Evolutionary conservation across 305 asterid genomes (phyloP).

Genomic region (Ajuga reptans): DNA sequence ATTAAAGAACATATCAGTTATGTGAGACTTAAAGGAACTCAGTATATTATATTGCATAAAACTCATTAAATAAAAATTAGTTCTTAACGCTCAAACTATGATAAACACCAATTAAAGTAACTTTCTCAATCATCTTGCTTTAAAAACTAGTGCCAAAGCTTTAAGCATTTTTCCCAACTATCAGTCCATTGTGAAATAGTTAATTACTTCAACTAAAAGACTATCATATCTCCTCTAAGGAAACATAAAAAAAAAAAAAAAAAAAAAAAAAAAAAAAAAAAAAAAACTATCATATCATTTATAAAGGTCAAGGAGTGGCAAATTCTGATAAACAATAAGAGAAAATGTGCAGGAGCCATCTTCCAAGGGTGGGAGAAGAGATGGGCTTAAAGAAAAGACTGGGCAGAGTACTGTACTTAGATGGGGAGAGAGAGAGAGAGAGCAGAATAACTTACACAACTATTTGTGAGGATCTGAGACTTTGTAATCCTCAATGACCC

Average conservation of each 20-base stretch:
- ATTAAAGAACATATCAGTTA: background rate
- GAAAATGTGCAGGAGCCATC: background rate
- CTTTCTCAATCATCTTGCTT: background rate
- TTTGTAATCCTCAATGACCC: conserved; percentile 48
- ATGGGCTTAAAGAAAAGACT: too few species aligned
- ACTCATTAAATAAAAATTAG: background rate
- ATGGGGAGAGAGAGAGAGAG: background rate
- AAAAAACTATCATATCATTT: too few species aligned
- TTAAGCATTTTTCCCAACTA: background rate
- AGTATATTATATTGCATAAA: background rate
- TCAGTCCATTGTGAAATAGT: background rate
- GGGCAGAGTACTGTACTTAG: too few species aligned
- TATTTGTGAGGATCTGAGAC: conserved; percentile 69
- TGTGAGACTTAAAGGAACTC: background rate
- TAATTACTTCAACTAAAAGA: background rate
- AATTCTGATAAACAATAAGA: background rate
- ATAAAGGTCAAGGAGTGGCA: too few species aligned
- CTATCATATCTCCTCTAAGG: background rate
- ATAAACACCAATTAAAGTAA: background rate
- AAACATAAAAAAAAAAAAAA: too few species aligned
- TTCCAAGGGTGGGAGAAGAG: background rate
- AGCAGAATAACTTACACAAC: conserved; percentile 55
- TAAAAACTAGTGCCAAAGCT: background rate
- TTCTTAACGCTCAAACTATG: background rate
- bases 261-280: too few species aligned